Conservation (phyloP, 352 stramenopile genomes). For the Globisporangium irregulare region DNA sequence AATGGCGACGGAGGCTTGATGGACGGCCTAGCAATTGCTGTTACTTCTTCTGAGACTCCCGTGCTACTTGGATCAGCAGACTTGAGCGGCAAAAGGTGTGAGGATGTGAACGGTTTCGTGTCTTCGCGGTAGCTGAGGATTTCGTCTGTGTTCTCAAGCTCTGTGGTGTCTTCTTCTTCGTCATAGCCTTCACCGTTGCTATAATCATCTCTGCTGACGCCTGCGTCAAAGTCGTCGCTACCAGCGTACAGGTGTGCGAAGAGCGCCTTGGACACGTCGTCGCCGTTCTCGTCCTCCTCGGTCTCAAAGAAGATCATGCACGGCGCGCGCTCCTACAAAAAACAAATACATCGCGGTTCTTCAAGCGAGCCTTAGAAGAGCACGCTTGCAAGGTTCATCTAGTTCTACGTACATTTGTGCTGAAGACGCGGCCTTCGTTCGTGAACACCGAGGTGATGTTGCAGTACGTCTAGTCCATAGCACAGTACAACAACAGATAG, state of each 20-base stretch:
- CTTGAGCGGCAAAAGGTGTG: background rate
- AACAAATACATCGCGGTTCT: background rate
- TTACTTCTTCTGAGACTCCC: background rate
- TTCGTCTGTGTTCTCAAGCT: slow-evolving; percentile 11
- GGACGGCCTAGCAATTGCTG: background rate
- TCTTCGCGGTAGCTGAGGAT: slow-evolving; percentile 19
- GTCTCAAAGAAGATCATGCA: slow-evolving; percentile 75
- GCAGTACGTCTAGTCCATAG: slow-evolving; percentile 43
- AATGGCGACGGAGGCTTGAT: slow-evolving; percentile 3
- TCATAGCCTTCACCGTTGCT: background rate
- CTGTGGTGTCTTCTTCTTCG: slow-evolving; percentile 15
- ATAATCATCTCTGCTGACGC: background rate
- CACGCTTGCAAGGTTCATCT: no score
- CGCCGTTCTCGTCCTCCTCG: slow-evolving; percentile 35
- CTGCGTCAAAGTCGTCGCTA: slow-evolving; percentile 26
- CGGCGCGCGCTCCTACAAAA: slow-evolving; percentile 59
- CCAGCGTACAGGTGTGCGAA: slow-evolving; percentile 54
- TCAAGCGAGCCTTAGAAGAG: background rate
- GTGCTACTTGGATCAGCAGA: background rate
- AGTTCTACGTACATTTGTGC: slow-evolving; percentile 47
- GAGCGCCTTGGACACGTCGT: slow-evolving; percentile 63
- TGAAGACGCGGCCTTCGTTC: slow-evolving; percentile 75
- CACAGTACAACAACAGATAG: background rate
- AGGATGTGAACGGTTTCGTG: background rate
- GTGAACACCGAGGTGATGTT: slow-evolving; percentile 55